Percentiles rank a stretch among this genome's conserved stretches.
phyloP scores from a whole-genome alignment of 345 rosid genomes.

The Salix purpurea region DNA sequence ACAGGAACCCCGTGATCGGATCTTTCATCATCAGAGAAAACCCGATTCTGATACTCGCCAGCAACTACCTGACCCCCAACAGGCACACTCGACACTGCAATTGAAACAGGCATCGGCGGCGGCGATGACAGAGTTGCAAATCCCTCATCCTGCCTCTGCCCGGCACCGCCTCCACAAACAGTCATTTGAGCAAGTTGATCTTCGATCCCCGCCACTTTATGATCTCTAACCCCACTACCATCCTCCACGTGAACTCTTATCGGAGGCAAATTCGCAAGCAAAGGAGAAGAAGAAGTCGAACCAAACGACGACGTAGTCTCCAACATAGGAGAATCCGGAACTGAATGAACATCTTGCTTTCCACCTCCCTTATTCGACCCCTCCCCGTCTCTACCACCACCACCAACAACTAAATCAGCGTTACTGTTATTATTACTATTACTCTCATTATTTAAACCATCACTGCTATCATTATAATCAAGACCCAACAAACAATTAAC shows the following conservation, averaged over 20 bases:
- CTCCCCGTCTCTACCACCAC: constrained; percentile 27
- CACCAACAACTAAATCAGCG: constrained; percentile 23
- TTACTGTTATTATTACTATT: constrained; percentile 12
- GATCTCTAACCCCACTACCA: constrained; percentile 36
- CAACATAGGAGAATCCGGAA: constrained; percentile 93
- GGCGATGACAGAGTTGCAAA: constrained; percentile 50
- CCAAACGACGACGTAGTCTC: constrained; percentile 89
- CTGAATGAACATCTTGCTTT: constrained; percentile 56
- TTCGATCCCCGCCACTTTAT: constrained; percentile 63
- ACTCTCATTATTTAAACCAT: not conserved
- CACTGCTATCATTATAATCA: constrained; percentile 41
- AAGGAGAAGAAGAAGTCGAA: constrained; percentile 88
- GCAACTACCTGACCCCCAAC: constrained; percentile 15
- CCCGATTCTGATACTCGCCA: constrained; percentile 51
- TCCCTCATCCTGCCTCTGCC: constrained; percentile 47
- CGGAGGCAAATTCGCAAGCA: constrained; percentile 78
- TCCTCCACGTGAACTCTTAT: constrained; percentile 78
- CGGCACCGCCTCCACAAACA: constrained; percentile 21
- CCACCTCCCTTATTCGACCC: constrained; percentile 14
- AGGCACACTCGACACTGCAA: constrained; percentile 39
- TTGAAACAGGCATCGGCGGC: constrained; percentile 46
- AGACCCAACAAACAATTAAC: constrained; percentile 78
- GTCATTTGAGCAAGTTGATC: constrained; percentile 72
- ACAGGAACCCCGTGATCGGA: constrained; percentile 68
- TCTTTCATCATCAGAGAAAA: constrained; percentile 84